Evolutionary conservation across 345 rosid genomes (phyloP), one percentile per base, ranked within the genome.

Genomic region (Dovyalis caffra): DNA sequence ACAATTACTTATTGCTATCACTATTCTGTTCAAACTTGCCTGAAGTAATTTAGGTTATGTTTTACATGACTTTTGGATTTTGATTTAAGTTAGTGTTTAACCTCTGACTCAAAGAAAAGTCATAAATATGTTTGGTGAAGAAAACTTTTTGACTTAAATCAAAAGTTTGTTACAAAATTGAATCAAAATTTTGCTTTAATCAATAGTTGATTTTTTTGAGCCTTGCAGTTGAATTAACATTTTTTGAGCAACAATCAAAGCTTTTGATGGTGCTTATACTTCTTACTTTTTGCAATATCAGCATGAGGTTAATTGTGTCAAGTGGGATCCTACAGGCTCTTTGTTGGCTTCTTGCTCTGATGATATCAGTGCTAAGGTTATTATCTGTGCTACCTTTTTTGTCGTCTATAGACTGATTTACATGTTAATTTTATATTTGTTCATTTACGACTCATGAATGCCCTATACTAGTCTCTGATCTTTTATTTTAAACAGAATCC

Each of bases 221-320:
- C 21, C 1, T 16, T 47, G 21, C 21, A 47, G 8, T 6, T 7
- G 16, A 18, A 4, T 47, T 21, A 37, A 16, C 62, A 4, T 64
- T 29, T 9, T 56, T 66, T 15, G 40, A 53, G 45, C 56, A 25
- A 64, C 4, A 40, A 37, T 34, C 7, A 9, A 31, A 31, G 56
- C 40, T 65, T 71, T 76, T 3, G 26, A 51, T 53, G 43, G 60
- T 68, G 63, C 78, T 80, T 57, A 76, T 71, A 21, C 75, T 70
- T 28, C 31, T 28, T 37, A 51, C 71, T 68, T 74, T 76, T 38
- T 66, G 74, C 79, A 73, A 78, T 81, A 82, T 45, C 93, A 96
- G 99, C 94, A 97, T 25, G 99, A 96, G 84, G 99, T 96, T 72
- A 96, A 96, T 86, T 93, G 99, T 80, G 97, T 96, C 78, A 96